Evolutionary conservation across 2,329 filamentous ascomycete genomes (phyloP).

Genomic region (Penicillium sp.): DNA sequence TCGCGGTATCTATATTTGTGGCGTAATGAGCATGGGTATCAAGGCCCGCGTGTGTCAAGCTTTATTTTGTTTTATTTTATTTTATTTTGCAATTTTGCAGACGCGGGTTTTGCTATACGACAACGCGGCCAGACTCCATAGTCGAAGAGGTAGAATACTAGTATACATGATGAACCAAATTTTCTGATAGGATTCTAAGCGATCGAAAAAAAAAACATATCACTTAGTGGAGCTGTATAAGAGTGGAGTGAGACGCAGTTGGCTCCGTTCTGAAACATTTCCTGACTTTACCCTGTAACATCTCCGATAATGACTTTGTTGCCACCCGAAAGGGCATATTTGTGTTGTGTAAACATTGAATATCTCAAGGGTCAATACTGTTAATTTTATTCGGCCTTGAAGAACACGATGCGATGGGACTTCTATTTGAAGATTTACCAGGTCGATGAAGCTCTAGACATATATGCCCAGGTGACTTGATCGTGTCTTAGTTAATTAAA

Average conservation of each 20-base stretch:
- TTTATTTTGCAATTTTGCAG: too few relatives aligned
- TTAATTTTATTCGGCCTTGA: background rate
- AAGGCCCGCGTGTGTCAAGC: background rate
- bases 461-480: background rate
- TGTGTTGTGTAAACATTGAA: background rate
- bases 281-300: background rate
- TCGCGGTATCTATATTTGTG: constrained; percentile 18
- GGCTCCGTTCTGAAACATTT: constrained; percentile 11
- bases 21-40: constrained; percentile 1
- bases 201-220: background rate
- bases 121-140: background rate
- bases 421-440: background rate
- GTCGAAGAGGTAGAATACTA: background rate
- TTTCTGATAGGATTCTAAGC: background rate
- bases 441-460: constrained; percentile 5
- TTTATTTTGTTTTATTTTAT: too few relatives aligned
- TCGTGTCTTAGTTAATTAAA: background rate
- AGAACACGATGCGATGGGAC: background rate
- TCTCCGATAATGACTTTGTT: constrained; percentile 1
- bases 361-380: background rate
- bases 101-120: background rate
- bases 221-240: constrained; percentile 1
- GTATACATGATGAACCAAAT: background rate
- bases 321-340: background rate
- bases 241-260: constrained; percentile 5